A percentile compares a stretch with the other conserved stretches of the same genome.
Evolutionary conservation across 106 monocot genomes (phyloP).

Genomic region (Platanthera zijinensis): DNA sequence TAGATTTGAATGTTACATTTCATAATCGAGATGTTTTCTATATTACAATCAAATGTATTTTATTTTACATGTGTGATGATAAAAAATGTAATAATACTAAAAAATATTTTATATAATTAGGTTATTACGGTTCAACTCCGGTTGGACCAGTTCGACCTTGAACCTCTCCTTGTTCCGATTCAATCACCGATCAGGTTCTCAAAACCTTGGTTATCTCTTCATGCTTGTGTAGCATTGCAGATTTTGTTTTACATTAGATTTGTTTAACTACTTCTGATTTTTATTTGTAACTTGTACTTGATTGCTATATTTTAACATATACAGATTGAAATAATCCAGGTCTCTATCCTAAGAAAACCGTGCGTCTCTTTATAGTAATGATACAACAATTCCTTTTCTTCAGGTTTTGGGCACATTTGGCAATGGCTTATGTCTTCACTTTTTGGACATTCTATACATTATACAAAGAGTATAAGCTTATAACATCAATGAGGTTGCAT

Average conservation of each 20-base stretch:
- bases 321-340: neutral
- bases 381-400: neutral
- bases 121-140: too few relatives aligned
- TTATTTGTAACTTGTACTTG: neutral
- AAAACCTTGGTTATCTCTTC: too few relatives aligned
- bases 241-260: neutral
- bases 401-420: conserved; percentile 65
- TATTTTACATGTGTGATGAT: too few relatives aligned
- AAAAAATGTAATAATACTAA: too few relatives aligned
- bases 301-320: neutral
- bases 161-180: too few relatives aligned
- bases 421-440: conserved; percentile 48
- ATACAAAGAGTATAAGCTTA: conserved; percentile 44
- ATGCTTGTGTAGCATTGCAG: neutral
- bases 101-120: too few relatives aligned
- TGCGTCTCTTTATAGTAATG: neutral
- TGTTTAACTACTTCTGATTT: neutral
- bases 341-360: neutral
- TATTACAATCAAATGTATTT: too few relatives aligned
- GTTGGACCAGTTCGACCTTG: too few relatives aligned
- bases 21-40: too few relatives aligned
- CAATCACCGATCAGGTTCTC: too few relatives aligned
- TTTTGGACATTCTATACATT: conserved; percentile 59
- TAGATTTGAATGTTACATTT: too few relatives aligned
- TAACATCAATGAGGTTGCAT: conserved; percentile 51